Base-by-base conservation (phyloP, 1,284 basidiomycete genomes). In the Ganoderma lucidum region DNA sequence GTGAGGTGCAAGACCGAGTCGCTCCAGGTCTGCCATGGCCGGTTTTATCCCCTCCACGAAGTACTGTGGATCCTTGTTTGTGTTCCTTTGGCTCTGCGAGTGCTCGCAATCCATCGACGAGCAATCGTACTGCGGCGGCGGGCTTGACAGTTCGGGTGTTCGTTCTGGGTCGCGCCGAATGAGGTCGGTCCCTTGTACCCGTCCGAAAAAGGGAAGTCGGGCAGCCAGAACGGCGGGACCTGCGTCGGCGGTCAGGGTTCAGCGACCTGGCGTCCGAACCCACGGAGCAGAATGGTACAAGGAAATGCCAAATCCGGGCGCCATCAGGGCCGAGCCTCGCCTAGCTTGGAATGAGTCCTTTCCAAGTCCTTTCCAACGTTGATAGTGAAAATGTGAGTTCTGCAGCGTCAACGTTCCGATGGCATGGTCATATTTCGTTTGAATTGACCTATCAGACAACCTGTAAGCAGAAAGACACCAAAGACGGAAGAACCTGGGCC, bases 11-110 rank as follows among this genome's bases (percentile, higher is more conserved):
- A n/a, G 10, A 19, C 56, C 35, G 56, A 59, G 56, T 39, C 56
- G 35, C 30, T 35, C 17, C 30, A 35, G 23, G 30, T 23, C 19
- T 39, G 10, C 56, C 6, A 6, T 39, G 35, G 10, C 6, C 35
- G 56, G 39, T 59, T 35, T 59, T 59, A 59, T 59, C 35, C 19
- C 35, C 56, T 12, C n/a, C 37, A 15, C 56, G 19, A 39, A 39
- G 10, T 35, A 8, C 6, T 59, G 19, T 35, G 30, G 35, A 32
- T 59, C 56, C 56, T 23, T 59, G 35, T 32, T 39, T 39, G 56
- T 19, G 12, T 5, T 37, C 19, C 17, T 5, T 30, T 59, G 56
- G 15, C 32, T 8, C 39, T 32, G 35, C 56, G 6, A 59, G n/a
- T 59, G 35, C 56, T 4, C 56, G 17, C 32, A 32, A 59, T 35